Evolutionary conservation across 257 asterid species (phyloP).

Genomic region (Marsdenia floribunda): DNA sequence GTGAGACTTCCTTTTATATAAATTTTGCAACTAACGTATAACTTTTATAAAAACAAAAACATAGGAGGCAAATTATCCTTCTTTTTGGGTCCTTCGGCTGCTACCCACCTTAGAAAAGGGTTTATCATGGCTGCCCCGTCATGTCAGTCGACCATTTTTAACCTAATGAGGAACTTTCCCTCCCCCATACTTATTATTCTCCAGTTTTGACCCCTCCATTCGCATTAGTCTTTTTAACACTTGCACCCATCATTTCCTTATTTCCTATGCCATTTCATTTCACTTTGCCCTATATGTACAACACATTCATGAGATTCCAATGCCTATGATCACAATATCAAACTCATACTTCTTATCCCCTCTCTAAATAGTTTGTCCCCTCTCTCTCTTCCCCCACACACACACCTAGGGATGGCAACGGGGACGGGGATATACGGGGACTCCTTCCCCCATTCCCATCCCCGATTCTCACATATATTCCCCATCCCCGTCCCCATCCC

Average conservation of each 20-base stretch:
- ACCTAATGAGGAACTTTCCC: background rate
- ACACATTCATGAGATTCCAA: background rate
- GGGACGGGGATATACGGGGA: too few species aligned
- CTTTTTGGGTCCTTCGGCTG: background rate
- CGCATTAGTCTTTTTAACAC: background rate
- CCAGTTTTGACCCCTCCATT: background rate
- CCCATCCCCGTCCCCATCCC: too few species aligned
- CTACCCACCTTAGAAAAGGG: background rate
- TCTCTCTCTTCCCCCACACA: too few species aligned
- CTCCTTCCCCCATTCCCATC: too few species aligned
- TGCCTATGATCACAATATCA: background rate
- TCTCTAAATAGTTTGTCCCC: background rate
- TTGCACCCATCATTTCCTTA: background rate
- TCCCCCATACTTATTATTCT: background rate
- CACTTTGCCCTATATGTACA: background rate
- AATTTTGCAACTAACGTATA: background rate
- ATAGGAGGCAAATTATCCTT: background rate
- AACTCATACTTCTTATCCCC: background rate
- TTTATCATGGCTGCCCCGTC: background rate
- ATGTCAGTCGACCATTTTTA: background rate
- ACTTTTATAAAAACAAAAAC: background rate
- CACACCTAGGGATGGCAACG: too few species aligned
- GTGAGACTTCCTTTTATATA: too few species aligned
- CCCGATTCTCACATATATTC: too few species aligned
- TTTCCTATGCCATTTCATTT: background rate